Evolutionary conservation across 2,329 filamentous ascomycete species (phyloP), one percentile per base, ranked within the genome.

Genomic region (Ophiosphaerella herpotricha): DNA sequence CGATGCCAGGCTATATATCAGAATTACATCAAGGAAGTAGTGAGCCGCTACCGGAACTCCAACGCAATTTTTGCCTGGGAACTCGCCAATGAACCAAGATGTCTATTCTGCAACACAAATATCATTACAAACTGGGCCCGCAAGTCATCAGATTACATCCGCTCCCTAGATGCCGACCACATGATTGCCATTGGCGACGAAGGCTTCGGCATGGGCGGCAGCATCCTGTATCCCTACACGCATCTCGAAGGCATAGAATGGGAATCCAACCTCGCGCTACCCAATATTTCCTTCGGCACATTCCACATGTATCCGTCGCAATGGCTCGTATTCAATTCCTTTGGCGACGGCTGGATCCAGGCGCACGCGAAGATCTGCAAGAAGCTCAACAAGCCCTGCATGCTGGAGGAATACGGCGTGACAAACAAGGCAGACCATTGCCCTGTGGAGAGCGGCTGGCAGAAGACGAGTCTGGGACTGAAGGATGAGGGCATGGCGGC

Each of bases 51-150:
- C 72, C 80, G 75, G 39, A 74, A 77, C 53, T 86, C 82, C 0
- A 72, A 81, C 0, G 80, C 85, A 0, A 78, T 89, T 39, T 83
- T 88, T 56, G 83, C 84, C 0, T 89, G 86, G 86, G 85, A 89
- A 61, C 74, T 89, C 1, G 82, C 78, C 48, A 89, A 89, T 57
- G 86, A 89, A 70, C 82, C 85, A 13, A 77, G 85, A 51, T 88
- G 85, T 73, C 75, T 78, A 12, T 80, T 82, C 11, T 89, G 86
- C 64, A 73, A 75, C 35, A 80, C 82, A 4, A 77, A 78, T 7
- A 78, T 85, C 18, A 76, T 88, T 52, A 80, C 78, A 32, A 75
- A 81, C 39, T 89, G 85, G 86, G 84, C 84, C 14, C 73, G 76
- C 35, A 70, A 71, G 5, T 83, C 80, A 2, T 84, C 81, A 23